A percentile compares a stretch with the other conserved stretches of the same genome.
These are phyloP conservation scores for Trichophyton benhamiae DNA, from an alignment of 2,329 filamentous ascomycete genomes.

Conservation along the genomic window DNA sequence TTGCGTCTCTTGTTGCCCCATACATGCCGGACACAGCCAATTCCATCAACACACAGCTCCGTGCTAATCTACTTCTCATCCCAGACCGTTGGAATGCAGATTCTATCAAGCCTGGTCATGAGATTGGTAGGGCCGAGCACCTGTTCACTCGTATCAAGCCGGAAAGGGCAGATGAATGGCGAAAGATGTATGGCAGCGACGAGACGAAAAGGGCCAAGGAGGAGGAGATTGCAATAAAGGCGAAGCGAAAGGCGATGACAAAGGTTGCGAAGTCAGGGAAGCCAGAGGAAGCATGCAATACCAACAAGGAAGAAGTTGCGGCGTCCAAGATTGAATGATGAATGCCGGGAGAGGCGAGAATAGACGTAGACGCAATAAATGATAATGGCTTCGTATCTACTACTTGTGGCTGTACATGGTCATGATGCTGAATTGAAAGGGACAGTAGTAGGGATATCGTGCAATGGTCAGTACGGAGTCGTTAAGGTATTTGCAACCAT, in stretches of 20 bases:
- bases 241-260: slow-evolving; percentile 22
- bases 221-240: slow-evolving; percentile 44
- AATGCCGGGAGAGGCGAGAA: too few species aligned
- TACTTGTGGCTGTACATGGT: too few species aligned
- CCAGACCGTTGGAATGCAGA: slow-evolving; percentile 50
- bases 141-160: slow-evolving; percentile 74
- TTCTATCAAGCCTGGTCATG: slow-evolving; percentile 57
- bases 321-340: neutral
- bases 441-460: too few species aligned
- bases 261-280: slow-evolving; percentile 11
- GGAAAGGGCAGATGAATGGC: slow-evolving; percentile 74
- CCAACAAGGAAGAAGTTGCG: neutral
- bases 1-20: slow-evolving; percentile 64
- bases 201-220: slow-evolving; percentile 56
- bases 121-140: slow-evolving; percentile 66
- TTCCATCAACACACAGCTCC: slow-evolving; percentile 67
- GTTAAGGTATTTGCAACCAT: too few species aligned
- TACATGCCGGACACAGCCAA: slow-evolving; percentile 70
- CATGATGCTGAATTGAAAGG: too few species aligned
- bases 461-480: too few species aligned
- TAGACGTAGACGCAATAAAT: too few species aligned
- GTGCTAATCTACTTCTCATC: slow-evolving; percentile 35
- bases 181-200: slow-evolving; percentile 57
- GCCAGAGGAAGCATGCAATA: neutral
- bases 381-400: too few species aligned